Conservation (phyloP, 1,284 basidiomycete species). For the Marasmius sp. region DNA sequence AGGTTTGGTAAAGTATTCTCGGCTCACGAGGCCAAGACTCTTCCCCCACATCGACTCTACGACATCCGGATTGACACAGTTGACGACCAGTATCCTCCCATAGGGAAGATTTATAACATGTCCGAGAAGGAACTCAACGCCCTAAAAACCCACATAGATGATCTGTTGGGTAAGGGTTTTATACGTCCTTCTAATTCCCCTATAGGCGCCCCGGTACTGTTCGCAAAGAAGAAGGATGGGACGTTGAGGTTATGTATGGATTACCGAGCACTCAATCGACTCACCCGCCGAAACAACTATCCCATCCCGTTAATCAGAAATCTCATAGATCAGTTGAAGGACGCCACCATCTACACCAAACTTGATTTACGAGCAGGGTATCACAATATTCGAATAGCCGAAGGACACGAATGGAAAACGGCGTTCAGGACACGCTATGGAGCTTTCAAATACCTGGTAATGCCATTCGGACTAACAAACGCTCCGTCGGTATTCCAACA, state of each 20-base stretch:
- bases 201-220: constrained; percentile 29
- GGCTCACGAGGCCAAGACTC: too few species aligned
- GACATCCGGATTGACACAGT: too few species aligned
- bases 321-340: constrained; percentile 1
- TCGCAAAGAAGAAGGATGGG: constrained; percentile 23
- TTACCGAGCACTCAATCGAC: not conserved
- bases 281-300: not conserved
- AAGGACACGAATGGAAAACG: constrained; percentile 8
- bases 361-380: constrained; percentile 2
- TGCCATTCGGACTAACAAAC: constrained; percentile 5
- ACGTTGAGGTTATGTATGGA: constrained; percentile 1
- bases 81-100: too few species aligned
- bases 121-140: constrained; percentile 20
- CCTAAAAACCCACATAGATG: constrained; percentile 20
- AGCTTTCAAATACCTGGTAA: constrained; percentile 4
- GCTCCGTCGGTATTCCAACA: constrained; percentile 24
- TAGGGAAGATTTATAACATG: constrained; percentile 24
- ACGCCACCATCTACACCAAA: constrained; percentile 1
- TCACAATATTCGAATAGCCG: constrained; percentile 1
- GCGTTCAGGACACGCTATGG: constrained; percentile 1
- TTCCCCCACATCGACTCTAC: too few species aligned
- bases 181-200: constrained; percentile 18
- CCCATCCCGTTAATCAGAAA: constrained; percentile 1
- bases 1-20: too few species aligned
- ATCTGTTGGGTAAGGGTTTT: constrained; percentile 20